A percentile compares a stretch with the other conserved stretches of the same genome.
Conservation (phyloP, 225 moss, liverwort and hornwort species). For the Sphagnum contortum region DNA sequence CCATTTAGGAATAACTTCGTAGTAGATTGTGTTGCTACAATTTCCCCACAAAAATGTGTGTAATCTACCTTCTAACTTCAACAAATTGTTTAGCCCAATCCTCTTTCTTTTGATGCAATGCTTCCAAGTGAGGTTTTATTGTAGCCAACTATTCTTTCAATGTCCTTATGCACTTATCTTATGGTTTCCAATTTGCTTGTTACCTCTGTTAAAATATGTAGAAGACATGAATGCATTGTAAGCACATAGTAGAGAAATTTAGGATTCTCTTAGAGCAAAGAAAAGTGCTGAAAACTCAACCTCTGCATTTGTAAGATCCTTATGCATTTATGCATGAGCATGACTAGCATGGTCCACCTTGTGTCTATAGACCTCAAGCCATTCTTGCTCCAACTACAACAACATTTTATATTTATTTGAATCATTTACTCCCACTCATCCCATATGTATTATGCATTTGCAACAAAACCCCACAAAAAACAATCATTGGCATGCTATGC, state of each 20-base stretch:
- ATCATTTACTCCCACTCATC: conserved; percentile 58
- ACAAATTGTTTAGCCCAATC: conserved; percentile 46
- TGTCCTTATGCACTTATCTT: conserved; percentile 43
- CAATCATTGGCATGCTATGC: too few relatives aligned
- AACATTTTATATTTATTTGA: conserved; percentile 54
- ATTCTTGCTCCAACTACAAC: conserved; percentile 55
- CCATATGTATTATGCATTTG: conserved; percentile 51
- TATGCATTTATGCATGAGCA: conserved; percentile 39
- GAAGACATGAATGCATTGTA: too few relatives aligned
- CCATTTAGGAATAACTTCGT: conserved; percentile 10
- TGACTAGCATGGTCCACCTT: conserved; percentile 49
- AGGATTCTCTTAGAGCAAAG: conserved; percentile 34
- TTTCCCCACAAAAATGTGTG: conserved; percentile 39
- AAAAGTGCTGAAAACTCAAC: conserved; percentile 38
- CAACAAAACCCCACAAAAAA: neutral
- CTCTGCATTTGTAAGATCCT: conserved; percentile 42
- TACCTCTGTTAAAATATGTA: too few relatives aligned
- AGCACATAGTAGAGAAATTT: conserved; percentile 15
- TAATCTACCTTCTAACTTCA: conserved; percentile 45
- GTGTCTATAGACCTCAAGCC: conserved; percentile 48
- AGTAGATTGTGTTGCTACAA: conserved; percentile 19
- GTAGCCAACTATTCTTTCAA: conserved; percentile 49
- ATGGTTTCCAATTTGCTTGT: neutral
- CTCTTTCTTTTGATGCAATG: conserved; percentile 41
- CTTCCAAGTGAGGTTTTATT: conserved; percentile 43